Evolutionary conservation across 2,329 filamentous ascomycete genomes (phyloP), one percentile per base, ranked within the genome.

Genomic region (Aureobasidium sp.): DNA sequence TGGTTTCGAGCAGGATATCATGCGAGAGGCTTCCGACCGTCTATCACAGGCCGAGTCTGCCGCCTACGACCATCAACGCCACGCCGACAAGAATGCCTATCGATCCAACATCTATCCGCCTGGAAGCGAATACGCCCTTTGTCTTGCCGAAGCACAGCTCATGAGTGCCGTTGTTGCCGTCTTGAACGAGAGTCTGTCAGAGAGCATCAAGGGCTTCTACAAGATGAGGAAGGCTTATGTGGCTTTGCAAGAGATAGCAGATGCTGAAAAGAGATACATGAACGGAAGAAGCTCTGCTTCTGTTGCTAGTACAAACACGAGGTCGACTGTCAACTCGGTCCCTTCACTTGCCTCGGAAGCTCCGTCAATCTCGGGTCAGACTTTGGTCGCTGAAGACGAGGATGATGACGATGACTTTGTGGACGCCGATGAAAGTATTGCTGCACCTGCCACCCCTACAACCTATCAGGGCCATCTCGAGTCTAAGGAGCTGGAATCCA

Each of bases 191-290:
- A 96, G 90, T 71, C 76, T 97, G 69, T 93, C 92, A 0, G 94
- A 97, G 73, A 91, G 87, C 17, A 84, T 97, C 73, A 91, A 88
- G 75, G 91, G 91, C 6, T 97, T 97, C 71, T 95, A 96, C 72
- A 96, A 94, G 75, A 76, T 97, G 68, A 83, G 93, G 65, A 96
- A 95, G 72, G 93, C 93, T 0, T 97, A 89, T 70, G 78, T 91
- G 43, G 88, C 91, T 0, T 79, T 99, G 3, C 89, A 96, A 69
- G 82, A 81, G 10, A 89, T 99, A 61, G 81, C 92, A 71, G 83
- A 88, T 64, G 83, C 87, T 37, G 92, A 96, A 75, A 82, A 82
- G 27, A 84, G 82, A 64, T 85, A 81, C 64, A 69, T 84, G 62
- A 71, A 69, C 15, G 66, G 71, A 63, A 72, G 67, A 65, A 77